Evolutionary conservation across 345 rosid genomes (phyloP), one percentile per base, ranked within the genome.

Genomic region (Salix exigua): DNA sequence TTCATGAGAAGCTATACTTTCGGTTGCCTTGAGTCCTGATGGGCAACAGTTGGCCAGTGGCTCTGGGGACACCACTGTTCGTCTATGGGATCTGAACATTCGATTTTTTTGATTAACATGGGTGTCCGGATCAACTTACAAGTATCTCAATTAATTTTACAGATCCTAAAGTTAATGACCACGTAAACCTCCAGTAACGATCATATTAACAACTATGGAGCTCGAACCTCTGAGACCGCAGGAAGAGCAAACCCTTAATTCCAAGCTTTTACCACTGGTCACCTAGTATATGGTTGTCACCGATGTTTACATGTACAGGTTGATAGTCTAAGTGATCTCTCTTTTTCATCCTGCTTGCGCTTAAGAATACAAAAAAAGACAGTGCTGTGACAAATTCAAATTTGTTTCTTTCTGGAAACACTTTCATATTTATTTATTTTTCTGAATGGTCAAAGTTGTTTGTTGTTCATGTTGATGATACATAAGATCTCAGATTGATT

Each of bases 11-110:
- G 94, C 99, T 78, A 95, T 94, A 48, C 97, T 94, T 77, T 89
- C 95, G 62, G 97, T 96, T 75, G 89, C 97, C 23, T 94, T 94
- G 78, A 92, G 97, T 85, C 99, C 98, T 53, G 97, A 96, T 55
- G 97, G 99, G 68, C 83, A 85, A 53, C 95, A 87, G 23, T 86
- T 96, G 87, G 99, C 98, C 5, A 96, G 98, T 88, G 97, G 98
- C 73, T 96, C 97, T 7, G 98, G 98, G 74, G 99, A 96, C 82
- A 91, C 97, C 62, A 92, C 97, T 58, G 97, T 96, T 78, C 88
- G 98, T 71, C 81, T 96, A 63, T 96, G 98, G 98, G 99, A 96
- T 88, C 91, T 94, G 70, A 88, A 79, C 73, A 96, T 94, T 0
- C 33, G 33, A 33, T 4, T 33, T 33, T 33, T 4, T 33, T 33